Conservation (phyloP, 1,284 basidiomycete species). For the Leccinum griseonigrum region DNA sequence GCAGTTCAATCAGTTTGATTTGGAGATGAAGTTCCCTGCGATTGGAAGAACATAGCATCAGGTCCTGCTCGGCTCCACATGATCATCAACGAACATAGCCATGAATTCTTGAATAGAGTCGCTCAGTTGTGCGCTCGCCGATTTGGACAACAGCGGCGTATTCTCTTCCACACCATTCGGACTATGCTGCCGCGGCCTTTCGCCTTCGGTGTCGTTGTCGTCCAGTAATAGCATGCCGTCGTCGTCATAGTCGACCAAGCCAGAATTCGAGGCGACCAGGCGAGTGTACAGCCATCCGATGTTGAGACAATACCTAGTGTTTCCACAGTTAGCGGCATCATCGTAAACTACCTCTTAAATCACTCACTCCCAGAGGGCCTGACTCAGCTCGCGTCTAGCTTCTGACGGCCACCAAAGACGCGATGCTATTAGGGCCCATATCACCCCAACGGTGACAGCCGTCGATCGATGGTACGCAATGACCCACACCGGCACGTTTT, state of each 20-base stretch:
- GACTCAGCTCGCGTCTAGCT: constrained; percentile 83
- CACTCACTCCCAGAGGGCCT: constrained; percentile 80
- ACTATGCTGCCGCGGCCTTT: not conserved
- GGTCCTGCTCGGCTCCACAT: not conserved
- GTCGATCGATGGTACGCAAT: constrained; percentile 78
- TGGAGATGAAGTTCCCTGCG: constrained; percentile 92
- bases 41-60: not conserved
- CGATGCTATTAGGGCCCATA: constrained; percentile 88
- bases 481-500: constrained; percentile 65
- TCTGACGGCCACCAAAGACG: constrained; percentile 95
- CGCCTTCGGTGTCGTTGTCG: constrained; percentile 9
- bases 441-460: constrained; percentile 83
- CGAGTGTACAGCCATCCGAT: constrained; percentile 84
- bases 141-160: constrained; percentile 38
- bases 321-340: not conserved
- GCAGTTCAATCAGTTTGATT: constrained; percentile 82
- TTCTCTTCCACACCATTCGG: constrained; percentile 26
- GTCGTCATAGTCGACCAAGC: constrained; percentile 42
- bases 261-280: constrained; percentile 75
- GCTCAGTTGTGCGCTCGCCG: constrained; percentile 43
- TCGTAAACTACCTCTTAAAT: not conserved
- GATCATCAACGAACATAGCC: constrained; percentile 66
- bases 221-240: constrained; percentile 21
- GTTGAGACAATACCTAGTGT: constrained; percentile 71
- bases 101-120: constrained; percentile 82